These are phyloP conservation scores for Cyberlindnera meyerae DNA, from an alignment of 805 yeast species.

Conservation along the genomic window DNA sequence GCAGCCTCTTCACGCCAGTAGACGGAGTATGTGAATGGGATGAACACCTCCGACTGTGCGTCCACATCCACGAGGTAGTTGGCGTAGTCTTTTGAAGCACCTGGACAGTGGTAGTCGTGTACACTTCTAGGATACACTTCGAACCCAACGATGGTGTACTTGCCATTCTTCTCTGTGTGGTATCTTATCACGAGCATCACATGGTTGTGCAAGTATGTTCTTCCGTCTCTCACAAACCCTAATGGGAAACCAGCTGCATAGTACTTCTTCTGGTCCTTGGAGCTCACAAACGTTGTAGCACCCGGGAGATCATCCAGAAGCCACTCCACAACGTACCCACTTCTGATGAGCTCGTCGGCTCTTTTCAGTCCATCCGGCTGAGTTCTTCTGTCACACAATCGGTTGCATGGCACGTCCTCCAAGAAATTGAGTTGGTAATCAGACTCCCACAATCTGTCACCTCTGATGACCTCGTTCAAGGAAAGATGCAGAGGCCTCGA, in stretches of 20 bases:
- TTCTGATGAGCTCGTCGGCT: conserved; percentile 57
- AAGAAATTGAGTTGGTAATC: conserved; percentile 63
- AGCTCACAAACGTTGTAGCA: conserved; percentile 72
- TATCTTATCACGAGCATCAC: conserved; percentile 75
- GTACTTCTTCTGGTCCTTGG: conserved; percentile 55
- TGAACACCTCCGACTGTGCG: conserved; percentile 34
- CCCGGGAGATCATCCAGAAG: conserved; percentile 79
- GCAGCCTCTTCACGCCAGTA: conserved; percentile 81
- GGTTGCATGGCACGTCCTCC: conserved; percentile 58
- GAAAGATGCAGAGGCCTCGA: conserved; percentile 63
- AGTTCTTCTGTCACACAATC: conserved; percentile 65
- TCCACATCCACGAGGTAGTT: conserved; percentile 49
- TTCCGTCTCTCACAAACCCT: conserved; percentile 62
- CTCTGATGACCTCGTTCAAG: conserved; percentile 71
- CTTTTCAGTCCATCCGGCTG: conserved; percentile 44
- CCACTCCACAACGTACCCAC: conserved; percentile 82
- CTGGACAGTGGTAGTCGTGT: conserved; percentile 64
- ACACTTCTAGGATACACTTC: conserved; percentile 87
- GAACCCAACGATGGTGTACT: conserved; percentile 73
- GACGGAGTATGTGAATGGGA: conserved; percentile 81
- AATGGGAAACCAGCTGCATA: conserved; percentile 85
- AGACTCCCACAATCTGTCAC: conserved; percentile 75
- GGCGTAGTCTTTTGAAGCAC: conserved; percentile 55
- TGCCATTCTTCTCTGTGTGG: conserved; percentile 43
- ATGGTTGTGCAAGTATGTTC: conserved; percentile 69